Conservation (phyloP, 768 basidiomycete species). For the Trametes villosa region DNA sequence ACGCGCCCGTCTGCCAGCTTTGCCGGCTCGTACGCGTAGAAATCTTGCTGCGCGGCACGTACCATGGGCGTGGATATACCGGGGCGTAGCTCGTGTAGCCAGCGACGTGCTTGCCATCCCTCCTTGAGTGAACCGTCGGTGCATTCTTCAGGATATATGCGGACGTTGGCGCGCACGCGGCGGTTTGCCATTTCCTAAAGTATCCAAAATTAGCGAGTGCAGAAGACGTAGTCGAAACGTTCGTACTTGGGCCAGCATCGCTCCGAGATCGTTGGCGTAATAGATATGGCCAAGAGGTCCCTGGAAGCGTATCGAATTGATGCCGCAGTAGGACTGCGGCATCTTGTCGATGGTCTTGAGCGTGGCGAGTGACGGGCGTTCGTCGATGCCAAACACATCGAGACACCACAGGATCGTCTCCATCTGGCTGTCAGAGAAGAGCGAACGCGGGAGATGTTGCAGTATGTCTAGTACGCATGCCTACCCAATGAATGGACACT, state of each 20-base stretch:
- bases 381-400: neutral
- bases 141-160: conserved; percentile 5
- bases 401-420: conserved; percentile 9
- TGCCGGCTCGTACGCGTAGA: conserved; percentile 4
- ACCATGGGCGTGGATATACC: conserved; percentile 6
- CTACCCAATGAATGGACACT: neutral
- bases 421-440: conserved; percentile 12
- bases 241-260: conserved; percentile 13
- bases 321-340: conserved; percentile 5
- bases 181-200: conserved; percentile 22
- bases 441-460: conserved; percentile 10
- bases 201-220: neutral
- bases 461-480: conserved; percentile 9
- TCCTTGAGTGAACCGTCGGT: neutral
- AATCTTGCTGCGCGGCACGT: neutral
- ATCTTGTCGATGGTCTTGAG: neutral
- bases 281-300: conserved; percentile 11
- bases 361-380: neutral
- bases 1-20: neutral
- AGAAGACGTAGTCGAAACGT: too few species aligned
- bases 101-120: conserved; percentile 7
- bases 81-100: conserved; percentile 4
- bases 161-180: conserved; percentile 9
- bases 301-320: neutral
- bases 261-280: conserved; percentile 3